Base-by-base conservation (phyloP, 2,329 filamentous ascomycete genomes). In the Fusarium gaditjirri region DNA sequence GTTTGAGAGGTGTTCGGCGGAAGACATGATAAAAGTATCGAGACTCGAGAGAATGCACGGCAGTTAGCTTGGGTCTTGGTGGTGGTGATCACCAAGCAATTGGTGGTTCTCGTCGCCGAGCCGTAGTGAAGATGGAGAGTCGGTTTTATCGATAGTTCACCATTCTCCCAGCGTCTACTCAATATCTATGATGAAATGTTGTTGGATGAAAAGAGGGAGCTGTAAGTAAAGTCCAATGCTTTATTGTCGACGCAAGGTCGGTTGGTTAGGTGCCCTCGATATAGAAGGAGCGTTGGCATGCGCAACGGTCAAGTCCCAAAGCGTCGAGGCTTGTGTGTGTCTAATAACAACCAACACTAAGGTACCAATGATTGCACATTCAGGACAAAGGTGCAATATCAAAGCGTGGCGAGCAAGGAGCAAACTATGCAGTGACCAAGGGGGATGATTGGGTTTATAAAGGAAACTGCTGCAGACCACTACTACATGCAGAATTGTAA, bases 11-110 rank as follows among this genome's bases (percentile, higher is more conserved):
- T 59, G 36, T 13, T 65, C 66, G n/a, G 64, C 33, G 17, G 60
- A 39, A 47, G 68, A 33, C 75, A 77, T 77, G 64, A 31, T 65
- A 61, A 42, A 47, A 54, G 53, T 55, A 35, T 55, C 49, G 31
- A 57, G 29, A 27, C 13, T 44, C 38, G 25, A 56, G 23, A 56
- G 50, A 43, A 19, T 31, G 11, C 19, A 55, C 13, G 29, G 31
- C 25, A 47, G 31, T 27, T 46, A 13, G 60, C 46, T 31, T 27
- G 35, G 38, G 31, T 14, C 19, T 49, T 25, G 33, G 41, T n/a
- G n/a, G n/a, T 50, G n/a, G 56, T n/a, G 14, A 25, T 60, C 27
- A 29, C 21, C 43, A 57, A 41, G 23, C 27, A 50, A 39, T 64
- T 50, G 36, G n/a, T 31, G 25, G 54, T 23, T 27, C 31, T 43